A percentile compares a stretch with the other conserved stretches of the same genome.
phyloP scores from a whole-genome alignment of 2,329 filamentous ascomycete genomes.

The Aaosphaeria pasadenensis region DNA sequence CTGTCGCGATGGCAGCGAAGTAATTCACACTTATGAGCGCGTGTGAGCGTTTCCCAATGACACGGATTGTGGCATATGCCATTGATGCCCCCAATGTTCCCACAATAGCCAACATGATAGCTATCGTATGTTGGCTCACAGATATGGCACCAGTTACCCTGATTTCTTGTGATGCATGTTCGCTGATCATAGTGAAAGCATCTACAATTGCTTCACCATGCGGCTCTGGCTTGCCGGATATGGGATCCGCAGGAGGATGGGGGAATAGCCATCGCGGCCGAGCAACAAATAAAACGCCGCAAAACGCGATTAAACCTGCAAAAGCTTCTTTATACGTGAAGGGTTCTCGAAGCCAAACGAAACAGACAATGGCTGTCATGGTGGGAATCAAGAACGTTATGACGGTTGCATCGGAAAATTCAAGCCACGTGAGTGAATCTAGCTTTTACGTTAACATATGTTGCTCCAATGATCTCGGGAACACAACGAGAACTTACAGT shows the following conservation, averaged over 20 bases:
- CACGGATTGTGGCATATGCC: constrained; percentile 70
- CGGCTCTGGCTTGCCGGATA: constrained; percentile 3
- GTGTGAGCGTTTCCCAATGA: constrained; percentile 74
- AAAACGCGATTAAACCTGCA: constrained; percentile 67
- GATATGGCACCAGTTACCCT: constrained; percentile 28
- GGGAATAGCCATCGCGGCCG: constrained; percentile 58
- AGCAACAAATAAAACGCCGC: constrained; percentile 77
- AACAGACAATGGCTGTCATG: constrained; percentile 72
- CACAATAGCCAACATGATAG: constrained; percentile 65
- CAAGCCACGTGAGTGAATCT: constrained; percentile 68
- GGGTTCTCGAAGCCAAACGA: constrained; percentile 66
- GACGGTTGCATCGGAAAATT: constrained; percentile 78
- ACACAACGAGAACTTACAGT: constrained; percentile 6
- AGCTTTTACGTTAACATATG: constrained; percentile 42
- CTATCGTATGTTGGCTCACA: constrained; percentile 62
- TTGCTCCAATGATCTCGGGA: no score
- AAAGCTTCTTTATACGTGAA: constrained; percentile 72
- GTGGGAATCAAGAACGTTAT: constrained; percentile 79
- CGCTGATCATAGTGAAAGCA: constrained; percentile 23
- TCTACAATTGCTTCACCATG: not conserved
- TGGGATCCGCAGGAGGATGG: constrained; percentile 9
- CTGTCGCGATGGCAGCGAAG: constrained; percentile 64
- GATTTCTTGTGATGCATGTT: constrained; percentile 11
- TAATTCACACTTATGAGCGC: constrained; percentile 78
- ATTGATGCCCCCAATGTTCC: constrained; percentile 71